Base-by-base conservation (phyloP, 2,329 filamentous ascomycete species). In the Apiospora marii region DNA sequence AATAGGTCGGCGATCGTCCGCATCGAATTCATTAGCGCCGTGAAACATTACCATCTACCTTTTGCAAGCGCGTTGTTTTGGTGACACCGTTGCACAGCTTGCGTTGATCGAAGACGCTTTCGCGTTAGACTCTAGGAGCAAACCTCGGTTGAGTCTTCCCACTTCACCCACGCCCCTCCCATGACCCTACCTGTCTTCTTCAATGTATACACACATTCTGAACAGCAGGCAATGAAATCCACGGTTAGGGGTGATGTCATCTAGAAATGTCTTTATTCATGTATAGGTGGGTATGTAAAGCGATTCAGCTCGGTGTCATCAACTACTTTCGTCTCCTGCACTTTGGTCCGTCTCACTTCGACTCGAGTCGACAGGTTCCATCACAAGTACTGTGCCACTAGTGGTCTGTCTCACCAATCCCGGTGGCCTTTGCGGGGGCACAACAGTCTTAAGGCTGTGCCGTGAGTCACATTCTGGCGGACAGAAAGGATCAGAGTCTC, bases 401-500 rank as follows among this genome's bases (percentile, higher is more conserved):
- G 44, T 70, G 1, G 51, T 68, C 44, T 51, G 13, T 46, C 58
- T 58, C 30, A 51, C 34, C 19, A 70, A 13, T 34, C 22, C 22
- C 16, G 48, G 46, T 7, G 19, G 34, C 16, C 58, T 69, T 19
- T 27, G 49, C 27, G 30, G 19, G 34, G 27, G 41, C 43, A 24
- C 37, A 41, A n/a, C n/a, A 41, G 49, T 48, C 43, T 72, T 67
- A 41, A 69, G 71, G 44, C 75, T 75, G 24, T 72, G 72, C 8
- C 74, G 72, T 2, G 74, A 73, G 22, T 73, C 43, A 41, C 77
- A 80, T 14, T 61, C 58, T 8, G 73, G 49, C 5, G 76, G 78
- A 64, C 78, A 79, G 58, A 80, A 80, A 4, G 78, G 78, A 48
- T 80, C 77, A 34, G 78, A 79, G 58, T 80, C 71, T 7, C 78